Evolutionary conservation across 2,329 filamentous ascomycete genomes (phyloP).

Genomic region (Hysterium pulicare): DNA sequence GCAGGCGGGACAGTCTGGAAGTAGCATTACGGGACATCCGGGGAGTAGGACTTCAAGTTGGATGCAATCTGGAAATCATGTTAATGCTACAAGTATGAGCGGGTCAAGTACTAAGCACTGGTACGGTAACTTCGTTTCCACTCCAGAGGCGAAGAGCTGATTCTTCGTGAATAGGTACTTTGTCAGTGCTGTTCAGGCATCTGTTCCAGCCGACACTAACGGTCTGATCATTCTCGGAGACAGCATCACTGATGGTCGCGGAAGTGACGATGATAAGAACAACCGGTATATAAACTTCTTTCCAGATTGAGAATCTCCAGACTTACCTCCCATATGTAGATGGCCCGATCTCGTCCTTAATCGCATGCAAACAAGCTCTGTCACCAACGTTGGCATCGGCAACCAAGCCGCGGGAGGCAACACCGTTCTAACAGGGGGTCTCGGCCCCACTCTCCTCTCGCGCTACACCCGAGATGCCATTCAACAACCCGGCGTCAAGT

Average conservation of each 20-base stretch:
- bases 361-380: constrained; percentile 43
- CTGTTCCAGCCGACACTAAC: constrained; percentile 40
- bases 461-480: constrained; percentile 62
- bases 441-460: constrained; percentile 57
- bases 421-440: constrained; percentile 56
- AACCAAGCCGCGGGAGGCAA: constrained; percentile 68
- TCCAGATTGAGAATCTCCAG: too few relatives aligned
- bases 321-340: constrained; percentile 15
- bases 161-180: constrained; percentile 57
- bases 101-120: constrained; percentile 41
- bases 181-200: constrained; percentile 54
- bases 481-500: constrained; percentile 52
- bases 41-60: constrained; percentile 62
- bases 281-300: constrained; percentile 39
- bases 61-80: constrained; percentile 55
- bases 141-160: not conserved
- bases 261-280: constrained; percentile 57
- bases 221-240: constrained; percentile 57
- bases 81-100: constrained; percentile 46
- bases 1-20: constrained; percentile 52
- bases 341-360: constrained; percentile 26
- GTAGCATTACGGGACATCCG: constrained; percentile 59
- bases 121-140: constrained; percentile 20
- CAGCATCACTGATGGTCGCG: constrained; percentile 61
- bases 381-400: constrained; percentile 51